Evolutionary conservation across 306 rosid species (phyloP).

Genomic region (Lupinus albus): DNA sequence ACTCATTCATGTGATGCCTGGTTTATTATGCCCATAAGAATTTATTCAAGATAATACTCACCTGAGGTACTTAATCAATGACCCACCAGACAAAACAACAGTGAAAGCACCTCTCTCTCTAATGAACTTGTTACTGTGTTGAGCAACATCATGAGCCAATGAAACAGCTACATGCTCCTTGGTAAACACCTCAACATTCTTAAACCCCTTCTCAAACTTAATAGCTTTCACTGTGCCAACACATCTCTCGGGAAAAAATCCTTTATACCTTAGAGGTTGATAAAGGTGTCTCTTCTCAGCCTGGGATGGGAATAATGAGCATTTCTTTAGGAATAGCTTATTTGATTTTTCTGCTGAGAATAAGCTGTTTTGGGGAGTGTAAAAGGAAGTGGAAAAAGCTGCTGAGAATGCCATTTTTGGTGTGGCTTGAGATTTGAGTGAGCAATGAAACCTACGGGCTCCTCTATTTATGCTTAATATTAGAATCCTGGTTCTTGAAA

Average conservation of each 20-base stretch:
- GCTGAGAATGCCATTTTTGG: slow-evolving; percentile 40
- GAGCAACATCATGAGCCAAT: slow-evolving; percentile 63
- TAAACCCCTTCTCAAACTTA: slow-evolving; percentile 38
- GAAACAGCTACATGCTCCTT: slow-evolving; percentile 59
- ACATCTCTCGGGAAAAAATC: slow-evolving; percentile 2
- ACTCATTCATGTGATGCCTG: background rate
- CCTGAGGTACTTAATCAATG: slow-evolving; percentile 63
- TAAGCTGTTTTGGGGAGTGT: slow-evolving; percentile 27
- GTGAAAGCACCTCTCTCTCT: slow-evolving; percentile 60
- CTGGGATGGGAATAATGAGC: slow-evolving; percentile 7
- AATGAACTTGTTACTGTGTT: slow-evolving; percentile 54
- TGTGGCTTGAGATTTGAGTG: slow-evolving; percentile 10
- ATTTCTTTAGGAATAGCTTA: slow-evolving; percentile 8
- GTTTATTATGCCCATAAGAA: background rate
- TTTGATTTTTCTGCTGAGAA: slow-evolving; percentile 8
- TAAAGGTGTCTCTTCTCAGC: background rate
- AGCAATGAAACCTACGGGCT: background rate
- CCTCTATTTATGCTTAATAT: slow-evolving; percentile 29
- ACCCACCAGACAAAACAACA: slow-evolving; percentile 73
- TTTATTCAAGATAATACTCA: slow-evolving; percentile 9
- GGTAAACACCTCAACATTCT: slow-evolving; percentile 56
- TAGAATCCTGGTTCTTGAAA: slow-evolving; percentile 39
- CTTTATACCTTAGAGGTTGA: background rate
- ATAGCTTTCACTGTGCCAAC: slow-evolving; percentile 31
- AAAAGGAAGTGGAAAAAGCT: slow-evolving; percentile 30